Evolutionary conservation across 306 rosid genomes (phyloP).

Genomic region (Senna siamea): DNA sequence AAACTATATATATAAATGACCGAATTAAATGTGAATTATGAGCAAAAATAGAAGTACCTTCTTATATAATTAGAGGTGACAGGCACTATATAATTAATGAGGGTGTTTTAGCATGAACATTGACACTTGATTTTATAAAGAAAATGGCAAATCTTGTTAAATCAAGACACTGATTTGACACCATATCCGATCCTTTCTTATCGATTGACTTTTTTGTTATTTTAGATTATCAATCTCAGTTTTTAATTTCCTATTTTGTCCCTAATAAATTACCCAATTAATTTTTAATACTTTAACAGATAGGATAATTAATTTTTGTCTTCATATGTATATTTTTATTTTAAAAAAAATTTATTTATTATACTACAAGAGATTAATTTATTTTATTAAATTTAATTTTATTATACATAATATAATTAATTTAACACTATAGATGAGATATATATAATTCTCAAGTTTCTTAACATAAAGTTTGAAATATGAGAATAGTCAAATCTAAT

Average conservation of each 20-base stretch:
- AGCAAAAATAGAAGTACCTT: background rate
- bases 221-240: no score
- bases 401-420: no score
- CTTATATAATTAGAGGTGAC: background rate
- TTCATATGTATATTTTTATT: no score
- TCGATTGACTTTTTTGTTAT: no score
- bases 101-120: background rate
- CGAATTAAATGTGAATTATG: background rate
- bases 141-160: no score
- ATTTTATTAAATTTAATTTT: no score
- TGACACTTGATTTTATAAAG: background rate
- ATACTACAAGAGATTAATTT: no score
- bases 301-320: background rate
- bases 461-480: background rate
- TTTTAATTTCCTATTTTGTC: background rate
- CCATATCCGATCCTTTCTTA: background rate
- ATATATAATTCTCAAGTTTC: background rate
- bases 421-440: background rate
- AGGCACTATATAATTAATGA: background rate
- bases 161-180: background rate
- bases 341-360: no score
- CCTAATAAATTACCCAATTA: background rate
- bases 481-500: background rate
- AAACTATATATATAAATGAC: no score
- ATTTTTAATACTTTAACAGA: background rate